Conservation (phyloP, 2,329 filamentous ascomycete species). For the Dothistroma septosporum region DNA sequence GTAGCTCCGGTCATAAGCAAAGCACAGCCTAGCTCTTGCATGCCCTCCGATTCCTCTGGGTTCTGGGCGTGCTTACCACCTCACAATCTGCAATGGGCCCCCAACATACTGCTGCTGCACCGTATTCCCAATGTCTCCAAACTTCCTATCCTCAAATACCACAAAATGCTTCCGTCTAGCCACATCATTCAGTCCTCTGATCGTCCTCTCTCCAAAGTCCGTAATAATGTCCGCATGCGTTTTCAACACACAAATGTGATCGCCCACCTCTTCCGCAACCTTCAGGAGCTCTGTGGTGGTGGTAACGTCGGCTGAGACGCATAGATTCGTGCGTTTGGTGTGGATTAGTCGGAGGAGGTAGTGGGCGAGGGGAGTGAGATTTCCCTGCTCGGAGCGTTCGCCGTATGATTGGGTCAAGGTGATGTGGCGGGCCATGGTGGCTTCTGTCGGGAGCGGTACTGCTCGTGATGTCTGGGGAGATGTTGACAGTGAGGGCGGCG, state of each 20-base stretch:
- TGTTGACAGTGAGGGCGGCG: no score
- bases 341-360: constrained; percentile 49
- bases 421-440: constrained; percentile 32
- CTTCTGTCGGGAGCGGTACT: no score
- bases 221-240: constrained; percentile 60
- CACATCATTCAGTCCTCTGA: constrained; percentile 46
- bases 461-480: no score
- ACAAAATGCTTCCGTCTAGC: constrained; percentile 49
- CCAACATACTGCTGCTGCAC: constrained; percentile 53
- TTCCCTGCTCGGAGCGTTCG: constrained; percentile 42
- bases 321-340: constrained; percentile 50
- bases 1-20: no score
- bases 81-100: constrained; percentile 48
- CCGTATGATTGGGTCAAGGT: constrained; percentile 43
- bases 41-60: no score
- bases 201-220: constrained; percentile 57
- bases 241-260: constrained; percentile 58
- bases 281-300: constrained; percentile 53
- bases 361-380: constrained; percentile 43
- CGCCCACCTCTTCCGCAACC: constrained; percentile 56
- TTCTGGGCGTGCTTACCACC: not conserved
- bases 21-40: not conserved
- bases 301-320: constrained; percentile 55
- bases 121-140: constrained; percentile 54
- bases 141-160: constrained; percentile 54